Conservation (phyloP, 108 stramenopile genomes). For the Nannochloropsis granulata region DNA sequence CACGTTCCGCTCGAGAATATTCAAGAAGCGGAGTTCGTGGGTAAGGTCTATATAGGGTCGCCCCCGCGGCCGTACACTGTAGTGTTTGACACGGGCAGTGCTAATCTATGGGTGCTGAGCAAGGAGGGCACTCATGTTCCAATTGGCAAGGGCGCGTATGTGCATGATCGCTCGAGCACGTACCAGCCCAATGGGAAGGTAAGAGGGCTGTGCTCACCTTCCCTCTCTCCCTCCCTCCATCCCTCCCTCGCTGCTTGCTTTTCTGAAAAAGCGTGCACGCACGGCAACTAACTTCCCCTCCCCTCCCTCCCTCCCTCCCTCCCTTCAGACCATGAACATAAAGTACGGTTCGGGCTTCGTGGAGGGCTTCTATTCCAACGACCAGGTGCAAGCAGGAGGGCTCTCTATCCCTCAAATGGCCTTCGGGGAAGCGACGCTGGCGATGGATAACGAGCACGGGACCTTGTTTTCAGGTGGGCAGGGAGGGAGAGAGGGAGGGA, state of each 20-base stretch:
- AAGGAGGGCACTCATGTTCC: not conserved
- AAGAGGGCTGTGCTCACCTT: not conserved
- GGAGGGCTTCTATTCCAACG: not conserved
- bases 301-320: not conserved
- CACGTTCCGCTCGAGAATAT: not conserved
- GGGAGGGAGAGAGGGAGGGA: too few species aligned
- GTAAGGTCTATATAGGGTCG: not conserved
- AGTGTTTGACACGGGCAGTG: not conserved
- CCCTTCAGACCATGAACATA: not conserved
- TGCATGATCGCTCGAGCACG: not conserved
- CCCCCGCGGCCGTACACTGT: not conserved
- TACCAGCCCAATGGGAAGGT: not conserved
- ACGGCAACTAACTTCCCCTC: not conserved
- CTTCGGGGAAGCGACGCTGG: not conserved
- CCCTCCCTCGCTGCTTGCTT: not conserved
- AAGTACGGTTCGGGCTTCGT: not conserved
- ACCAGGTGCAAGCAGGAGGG: not conserved
- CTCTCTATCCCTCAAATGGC: not conserved
- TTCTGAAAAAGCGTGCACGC: not conserved
- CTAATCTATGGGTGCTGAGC: not conserved
- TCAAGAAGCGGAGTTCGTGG: not conserved
- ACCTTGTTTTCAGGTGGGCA: not conserved
- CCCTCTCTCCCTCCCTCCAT: not conserved
- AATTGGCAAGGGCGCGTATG: not conserved
- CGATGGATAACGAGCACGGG: not conserved